phyloP scores from a whole-genome alignment of 2,329 filamentous ascomycete species.

The Pseudogymnoascus sp. region DNA sequence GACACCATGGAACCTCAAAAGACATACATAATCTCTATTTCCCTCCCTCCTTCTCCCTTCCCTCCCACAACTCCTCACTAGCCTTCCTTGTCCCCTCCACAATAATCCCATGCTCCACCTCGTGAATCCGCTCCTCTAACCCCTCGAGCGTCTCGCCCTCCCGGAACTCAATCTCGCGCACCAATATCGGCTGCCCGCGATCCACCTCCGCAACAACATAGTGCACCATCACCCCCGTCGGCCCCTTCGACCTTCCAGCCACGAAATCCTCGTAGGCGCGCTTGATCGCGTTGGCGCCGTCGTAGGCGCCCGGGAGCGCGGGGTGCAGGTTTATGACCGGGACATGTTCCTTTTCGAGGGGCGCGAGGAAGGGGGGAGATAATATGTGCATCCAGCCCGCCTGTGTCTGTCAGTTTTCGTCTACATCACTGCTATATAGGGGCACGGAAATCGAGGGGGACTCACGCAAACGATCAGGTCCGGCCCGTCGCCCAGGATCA shows the following conservation, averaged over 20 bases:
- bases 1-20: neutral
- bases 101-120: conserved; percentile 68
- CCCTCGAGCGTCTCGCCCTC: conserved; percentile 56
- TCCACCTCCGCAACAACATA: conserved; percentile 77
- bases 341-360: conserved; percentile 44
- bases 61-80: conserved; percentile 32
- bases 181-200: conserved; percentile 64
- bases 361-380: conserved; percentile 50
- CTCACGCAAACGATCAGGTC: conserved; percentile 52
- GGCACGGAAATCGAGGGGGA: too few species aligned
- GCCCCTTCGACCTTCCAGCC: conserved; percentile 50
- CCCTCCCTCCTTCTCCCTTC: conserved; percentile 17
- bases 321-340: conserved; percentile 64
- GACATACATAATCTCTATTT: conserved; percentile 17
- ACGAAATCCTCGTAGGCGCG: conserved; percentile 67
- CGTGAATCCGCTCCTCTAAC: conserved; percentile 66
- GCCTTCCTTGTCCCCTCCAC: conserved; percentile 59
- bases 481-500: conserved; percentile 44
- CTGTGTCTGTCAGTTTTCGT: neutral
- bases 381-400: conserved; percentile 66
- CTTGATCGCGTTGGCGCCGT: conserved; percentile 70
- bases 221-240: conserved; percentile 81
- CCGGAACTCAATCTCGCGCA: conserved; percentile 57
- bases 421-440: neutral
- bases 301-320: conserved; percentile 59